A percentile compares a stretch with the other conserved stretches of the same genome.
Conservation (phyloP, 257 asterid species). For the Solanum pinnatisectum region DNA sequence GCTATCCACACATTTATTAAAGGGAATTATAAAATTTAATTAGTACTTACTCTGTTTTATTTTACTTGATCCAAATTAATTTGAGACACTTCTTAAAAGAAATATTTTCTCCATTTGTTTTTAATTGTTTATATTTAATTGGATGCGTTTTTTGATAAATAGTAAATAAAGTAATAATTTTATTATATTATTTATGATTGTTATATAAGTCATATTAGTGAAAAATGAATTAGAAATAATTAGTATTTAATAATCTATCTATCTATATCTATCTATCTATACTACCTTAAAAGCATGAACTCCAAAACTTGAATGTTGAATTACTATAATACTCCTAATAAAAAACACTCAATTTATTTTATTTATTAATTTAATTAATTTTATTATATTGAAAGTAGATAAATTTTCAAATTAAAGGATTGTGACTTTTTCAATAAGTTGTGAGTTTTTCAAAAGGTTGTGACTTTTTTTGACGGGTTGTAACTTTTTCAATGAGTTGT, state of each 20-base stretch:
- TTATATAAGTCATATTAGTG: background rate
- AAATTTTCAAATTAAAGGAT: too few relatives aligned
- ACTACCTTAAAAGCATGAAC: too few relatives aligned
- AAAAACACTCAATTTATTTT: too few relatives aligned
- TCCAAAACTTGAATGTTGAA: too few relatives aligned
- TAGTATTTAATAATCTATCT: background rate
- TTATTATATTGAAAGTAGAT: too few relatives aligned
- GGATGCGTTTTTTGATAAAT: background rate
- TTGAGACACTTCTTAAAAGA: background rate
- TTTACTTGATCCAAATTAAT: background rate
- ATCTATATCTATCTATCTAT: too few relatives aligned
- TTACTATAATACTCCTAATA: too few relatives aligned
- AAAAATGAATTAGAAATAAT: background rate
- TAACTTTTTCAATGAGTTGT: too few relatives aligned
- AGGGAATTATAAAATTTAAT: background rate
- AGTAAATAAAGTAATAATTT: background rate
- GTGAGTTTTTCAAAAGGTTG: too few relatives aligned
- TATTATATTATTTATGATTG: background rate
- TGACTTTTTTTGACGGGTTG: too few relatives aligned
- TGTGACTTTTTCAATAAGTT: too few relatives aligned
- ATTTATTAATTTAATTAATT: too few relatives aligned
- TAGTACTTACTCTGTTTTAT: background rate
- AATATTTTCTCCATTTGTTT: rapidly evolving
- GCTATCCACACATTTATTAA: background rate
- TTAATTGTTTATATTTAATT: background rate